Evolutionary conservation across 202 grass and related monocot species (phyloP), one percentile per base, ranked within the genome.

Genomic region (Panicum hallii): DNA sequence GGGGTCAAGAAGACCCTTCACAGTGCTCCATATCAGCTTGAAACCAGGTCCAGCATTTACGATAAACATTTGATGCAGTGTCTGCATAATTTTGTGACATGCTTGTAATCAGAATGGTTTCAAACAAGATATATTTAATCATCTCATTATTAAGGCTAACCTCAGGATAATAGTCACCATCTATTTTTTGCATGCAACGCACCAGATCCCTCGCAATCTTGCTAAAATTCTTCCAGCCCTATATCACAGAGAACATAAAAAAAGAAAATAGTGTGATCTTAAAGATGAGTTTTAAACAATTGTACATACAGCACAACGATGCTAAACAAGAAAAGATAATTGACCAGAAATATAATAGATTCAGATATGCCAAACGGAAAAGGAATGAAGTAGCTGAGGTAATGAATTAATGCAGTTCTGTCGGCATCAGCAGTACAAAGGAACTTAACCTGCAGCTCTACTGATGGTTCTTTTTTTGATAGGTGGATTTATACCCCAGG

Each of bases 161-260:
- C 96, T 98, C 96, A 48, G 96, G 96, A 86, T 98, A 98, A 79
- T 95, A 98, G 74, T 98, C 93, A 45, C 96, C 92, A 84, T 95
- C 96, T 84, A 98, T 98, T 94, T 98, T 98, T 62, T 95, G 93
- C 93, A 98, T 90, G 85, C 89, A 92, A 43, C 90, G 89, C 63
- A 98, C 90, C 67, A 98, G 89, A 52, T 98, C 96, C 52, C 96
- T 98, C 22, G 91, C 93, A 41, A 84, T 91, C 84, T 98, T 98
- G 84, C 96, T 89, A 41, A 98, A 98, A 78, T 98, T 98, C 84
- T 98, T 98, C 85, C 89, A 88, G 40, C 96, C 96, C 96, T 98
- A 82, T 23, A 63, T 77, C 36, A 86, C 13, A 74, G 20, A 28
- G 6, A 78, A 58, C 28, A 57, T 36, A 86, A 77, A 16, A 16